Evolutionary conservation across 2,329 filamentous ascomycete species (phyloP).

Genomic region (Amesomyces nigricolor): DNA sequence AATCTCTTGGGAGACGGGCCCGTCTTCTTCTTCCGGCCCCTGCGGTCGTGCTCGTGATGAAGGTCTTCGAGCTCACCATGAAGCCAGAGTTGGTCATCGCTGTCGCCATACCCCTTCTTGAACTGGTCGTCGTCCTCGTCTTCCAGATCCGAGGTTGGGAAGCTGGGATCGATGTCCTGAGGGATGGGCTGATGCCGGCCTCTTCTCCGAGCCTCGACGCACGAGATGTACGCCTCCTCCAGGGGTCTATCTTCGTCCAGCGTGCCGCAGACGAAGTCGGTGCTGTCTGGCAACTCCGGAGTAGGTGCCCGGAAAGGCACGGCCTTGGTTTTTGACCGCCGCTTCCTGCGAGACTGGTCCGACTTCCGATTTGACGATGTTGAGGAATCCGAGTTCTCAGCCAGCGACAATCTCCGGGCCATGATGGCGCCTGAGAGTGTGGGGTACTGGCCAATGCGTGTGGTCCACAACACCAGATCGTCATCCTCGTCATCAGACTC

Average conservation of each 20-base stretch:
- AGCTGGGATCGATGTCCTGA: slow-evolving; percentile 97
- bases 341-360: slow-evolving; percentile 30
- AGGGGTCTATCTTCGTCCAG: slow-evolving; percentile 90
- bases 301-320: slow-evolving; percentile 61
- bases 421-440: slow-evolving; percentile 35
- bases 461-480: slow-evolving; percentile 57
- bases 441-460: slow-evolving; percentile 36
- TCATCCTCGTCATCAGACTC: slow-evolving; percentile 66
- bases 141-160: slow-evolving; percentile 89
- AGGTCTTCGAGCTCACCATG: slow-evolving; percentile 67
- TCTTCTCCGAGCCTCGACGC: slow-evolving; percentile 72
- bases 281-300: slow-evolving; percentile 89
- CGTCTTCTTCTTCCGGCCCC: slow-evolving; percentile 45
- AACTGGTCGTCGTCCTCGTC: slow-evolving; percentile 68
- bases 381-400: slow-evolving; percentile 56
- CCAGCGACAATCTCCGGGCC: slow-evolving; percentile 37
- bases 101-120: slow-evolving; percentile 54
- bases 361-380: slow-evolving; percentile 40
- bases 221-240: slow-evolving; percentile 89
- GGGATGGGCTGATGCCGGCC: slow-evolving; percentile 77
- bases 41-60: slow-evolving; percentile 51
- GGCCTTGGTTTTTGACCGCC: slow-evolving; percentile 30
- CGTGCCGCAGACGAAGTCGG: slow-evolving; percentile 98
- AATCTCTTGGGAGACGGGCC: slow-evolving; percentile 57
- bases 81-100: slow-evolving; percentile 63